Base-by-base conservation (phyloP, 768 basidiomycete genomes). In the Lactarius sanguifluus region DNA sequence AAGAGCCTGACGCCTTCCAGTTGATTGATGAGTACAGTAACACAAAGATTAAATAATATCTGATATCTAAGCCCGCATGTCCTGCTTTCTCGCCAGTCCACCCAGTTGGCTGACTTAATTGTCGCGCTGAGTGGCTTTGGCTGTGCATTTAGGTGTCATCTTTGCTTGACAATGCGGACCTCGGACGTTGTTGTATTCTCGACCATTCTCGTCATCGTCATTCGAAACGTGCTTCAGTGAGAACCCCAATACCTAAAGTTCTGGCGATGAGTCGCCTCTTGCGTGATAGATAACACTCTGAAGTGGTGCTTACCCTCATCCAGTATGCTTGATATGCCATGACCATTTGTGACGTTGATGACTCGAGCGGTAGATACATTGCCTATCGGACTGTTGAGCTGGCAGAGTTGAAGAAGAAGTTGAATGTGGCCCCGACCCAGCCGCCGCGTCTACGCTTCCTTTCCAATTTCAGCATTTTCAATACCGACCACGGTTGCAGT, bases 321-420 rank as follows among this genome's bases (percentile, higher is more conserved):
- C 47, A 50, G 47, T 23, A 50, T 23, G n/a, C n/a, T 10, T 47
- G 45, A 47, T 47, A 47, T 5, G 12, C 50, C 50, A 52, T 23
- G 47, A 13, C 47, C 23, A 13, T 23, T 52, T 28, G 50, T 5
- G 45, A 2, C n/a, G 20, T 47, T n/a, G 20, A 20, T 47, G 20
- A 10, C 45, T 47, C 45, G 45, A 47, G 13, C 8, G 32, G 5
- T 63, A 85, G 82, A 38, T 77, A 81, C 25, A 72, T 86, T 38
- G 36, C 36, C 36, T 2, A 86, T 71, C 81, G 85, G 62, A 81
- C 79, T 4, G 77, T 83, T 64, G 84, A 85, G 73, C 77, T 86
- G 1, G 68, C 76, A 12, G 80, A 82, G 64, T 83, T 85, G 0
- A 86, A 84, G 83, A 86, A 84, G 83, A 72, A 70, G 30, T 85